Evolutionary conservation across 1,284 basidiomycete genomes (phyloP).

Genomic region (Coniophora puteana): DNA sequence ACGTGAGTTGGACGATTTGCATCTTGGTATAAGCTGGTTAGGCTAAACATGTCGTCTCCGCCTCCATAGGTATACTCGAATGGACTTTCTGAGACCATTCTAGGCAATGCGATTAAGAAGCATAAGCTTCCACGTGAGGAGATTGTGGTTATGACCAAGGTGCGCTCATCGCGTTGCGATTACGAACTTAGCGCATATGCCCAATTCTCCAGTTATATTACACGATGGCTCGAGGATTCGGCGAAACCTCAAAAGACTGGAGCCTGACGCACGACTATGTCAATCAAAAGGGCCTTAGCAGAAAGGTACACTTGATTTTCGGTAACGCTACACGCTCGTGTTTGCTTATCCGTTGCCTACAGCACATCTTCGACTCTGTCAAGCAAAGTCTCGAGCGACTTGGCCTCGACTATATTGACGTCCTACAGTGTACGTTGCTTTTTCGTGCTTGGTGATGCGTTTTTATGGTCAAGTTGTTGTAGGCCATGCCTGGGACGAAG

Average conservation of each 20-base stretch:
- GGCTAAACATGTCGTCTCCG: no score
- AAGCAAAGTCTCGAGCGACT: constrained; percentile 63
- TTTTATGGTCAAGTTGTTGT: no score
- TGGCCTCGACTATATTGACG: constrained; percentile 67
- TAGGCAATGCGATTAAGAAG: constrained; percentile 78
- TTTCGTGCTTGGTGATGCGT: no score
- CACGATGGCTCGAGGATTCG: no score
- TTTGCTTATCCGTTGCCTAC: background rate
- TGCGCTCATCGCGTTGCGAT: constrained; percentile 17
- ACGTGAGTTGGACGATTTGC: constrained; percentile 30
- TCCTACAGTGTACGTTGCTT: constrained; percentile 49
- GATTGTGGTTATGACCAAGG: constrained; percentile 79
- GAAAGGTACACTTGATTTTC: constrained; percentile 35
- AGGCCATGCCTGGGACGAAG: constrained; percentile 28
- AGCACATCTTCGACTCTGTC: constrained; percentile 72
- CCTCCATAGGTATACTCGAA: constrained; percentile 60
- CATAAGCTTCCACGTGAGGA: constrained; percentile 69
- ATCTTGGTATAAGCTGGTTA: constrained; percentile 2
- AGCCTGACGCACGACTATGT: constrained; percentile 50
- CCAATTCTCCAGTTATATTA: no score
- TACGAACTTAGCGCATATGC: background rate
- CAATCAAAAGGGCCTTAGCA: constrained; percentile 51
- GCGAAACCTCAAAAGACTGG: no score
- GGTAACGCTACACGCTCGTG: background rate
- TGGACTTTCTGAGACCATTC: constrained; percentile 69